Evolutionary conservation across 768 basidiomycete species (phyloP), one percentile per base, ranked within the genome.

Genomic region (Tricholoma sp.): DNA sequence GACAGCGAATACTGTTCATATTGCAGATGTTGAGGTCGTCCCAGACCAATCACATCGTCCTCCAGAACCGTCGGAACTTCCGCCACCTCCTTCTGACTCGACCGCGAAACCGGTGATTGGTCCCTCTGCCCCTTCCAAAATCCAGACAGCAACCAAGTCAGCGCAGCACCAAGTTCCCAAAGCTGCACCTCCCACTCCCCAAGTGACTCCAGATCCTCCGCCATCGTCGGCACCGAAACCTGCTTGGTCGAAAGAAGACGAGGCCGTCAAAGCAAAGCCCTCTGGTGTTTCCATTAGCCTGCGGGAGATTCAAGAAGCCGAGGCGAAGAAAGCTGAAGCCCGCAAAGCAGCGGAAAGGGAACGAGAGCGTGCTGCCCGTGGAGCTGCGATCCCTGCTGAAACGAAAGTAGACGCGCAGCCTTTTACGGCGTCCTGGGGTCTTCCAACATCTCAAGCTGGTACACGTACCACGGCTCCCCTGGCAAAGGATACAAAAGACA

Each of bases 291-390:
- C 86, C 20, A 74, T 87, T 36, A 91, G 90, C 59, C 73, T 99
- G 36, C 86, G 94, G 54, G 94, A 98, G 56, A 99, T 99, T 47
- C 97, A 99, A 69, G 94, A 97, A 62, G 86, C 88, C 2, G 97
- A 99, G 70, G 83, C 82, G 7, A 92, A 84, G 72, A 88, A 86
- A 64, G 78, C 82, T 2, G 94, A 92, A 63, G 84, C 80, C 10
- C 82, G 88, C 42, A 95, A 89, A 68, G 79, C 78, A 20, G 83
- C 81, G 17, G 87, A 92, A 60, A 82, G 85, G 60, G 87, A 91
- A 60, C 81, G 81, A 44, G 87, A 90, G 57, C 80, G 82, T 33
- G 71, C 76, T 36, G 76, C 80, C 50, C 84, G 85, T 42, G 72
- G 73, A 29, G 73, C 76, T 31, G 67, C 75, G 18, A 64, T 74